Evolutionary conservation across 495 filamentous ascomycete genomes (phyloP), one percentile per base, ranked within the genome.

Genomic region (Neurospora sp.): DNA sequence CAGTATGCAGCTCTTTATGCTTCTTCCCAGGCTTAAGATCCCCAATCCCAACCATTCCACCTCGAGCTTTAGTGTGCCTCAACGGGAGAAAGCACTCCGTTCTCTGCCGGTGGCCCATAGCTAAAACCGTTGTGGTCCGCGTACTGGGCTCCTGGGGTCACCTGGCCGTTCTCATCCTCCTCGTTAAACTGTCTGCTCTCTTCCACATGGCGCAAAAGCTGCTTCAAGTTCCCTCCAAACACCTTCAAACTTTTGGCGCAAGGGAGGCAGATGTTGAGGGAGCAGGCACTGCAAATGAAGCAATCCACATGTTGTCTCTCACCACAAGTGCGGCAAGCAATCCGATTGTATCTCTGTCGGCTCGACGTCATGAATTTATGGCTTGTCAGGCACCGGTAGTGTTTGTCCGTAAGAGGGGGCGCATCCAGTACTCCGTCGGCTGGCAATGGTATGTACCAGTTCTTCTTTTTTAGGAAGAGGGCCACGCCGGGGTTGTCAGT

Each of bases 401-500:
- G 78, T 16, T 69, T 74, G 40, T 59, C 72, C 35, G 70, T 70
- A 48, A 80, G 71, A 16, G 79, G 79, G 20, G 73, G 74, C 10
- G 78, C 74, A n/a, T 78, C 75, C 40, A 76, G 71, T 12, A 79
- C 74, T 27, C 65, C 65, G 48, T 77, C 72, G 7, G 72, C 69
- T 12, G 74, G 71, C 44, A 68, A n/a, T 1, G 79, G 74, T 18
- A 27, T 6, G 10, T 10, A 37, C 53, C 53, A 65, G 22, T 75
- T 79, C 78, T 76, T 79, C 9, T 73, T 72, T 31, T 77, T 70
- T 9, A 78, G 79, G 71, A 80, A 81, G n/a, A 77, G 72, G 4
- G 75, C 76, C 2, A 77, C 79, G 40, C 79, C 79, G 18, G 79
- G 78, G 53, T 81, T 72, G 71, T 76, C 72, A 14, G 79, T 81